phyloP scores from a whole-genome alignment of 1,284 basidiomycete species.

The Abortiporus biennis region DNA sequence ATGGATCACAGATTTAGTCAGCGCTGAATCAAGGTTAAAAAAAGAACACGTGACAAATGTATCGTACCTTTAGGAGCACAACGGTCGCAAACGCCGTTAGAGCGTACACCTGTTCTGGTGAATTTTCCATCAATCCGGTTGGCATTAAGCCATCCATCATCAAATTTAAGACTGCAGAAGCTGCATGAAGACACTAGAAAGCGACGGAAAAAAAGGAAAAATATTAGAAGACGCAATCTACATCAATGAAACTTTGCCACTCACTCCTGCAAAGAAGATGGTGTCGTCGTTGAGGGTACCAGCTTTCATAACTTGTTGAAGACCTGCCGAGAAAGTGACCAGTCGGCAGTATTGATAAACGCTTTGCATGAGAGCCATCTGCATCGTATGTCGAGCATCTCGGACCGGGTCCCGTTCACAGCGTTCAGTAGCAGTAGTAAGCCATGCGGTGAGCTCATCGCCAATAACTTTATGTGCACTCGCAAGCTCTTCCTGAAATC shows the following conservation, averaged over 20 bases:
- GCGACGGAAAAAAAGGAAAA: neutral
- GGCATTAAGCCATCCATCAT: slow-evolving; percentile 25
- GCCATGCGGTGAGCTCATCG: slow-evolving; percentile 22
- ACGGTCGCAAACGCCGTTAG: slow-evolving; percentile 36
- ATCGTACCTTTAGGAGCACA: slow-evolving; percentile 26
- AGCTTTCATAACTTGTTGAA: slow-evolving; percentile 22
- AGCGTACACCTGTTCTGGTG: slow-evolving; percentile 36
- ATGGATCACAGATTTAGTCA: too few species aligned
- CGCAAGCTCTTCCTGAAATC: slow-evolving; percentile 18
- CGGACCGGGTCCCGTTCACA: slow-evolving; percentile 16
- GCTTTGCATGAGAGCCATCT: slow-evolving; percentile 24
- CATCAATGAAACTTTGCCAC: slow-evolving; percentile 1
- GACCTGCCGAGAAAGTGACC: slow-evolving; percentile 26
- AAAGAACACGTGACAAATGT: neutral
- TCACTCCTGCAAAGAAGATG: slow-evolving; percentile 16
- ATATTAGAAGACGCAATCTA: slow-evolving; percentile 2
- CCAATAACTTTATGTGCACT: slow-evolving; percentile 19
- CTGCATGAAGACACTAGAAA: slow-evolving; percentile 25
- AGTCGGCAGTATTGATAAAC: slow-evolving; percentile 28
- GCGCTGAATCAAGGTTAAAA: too few species aligned
- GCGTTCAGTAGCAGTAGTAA: slow-evolving; percentile 13
- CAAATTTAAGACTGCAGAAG: slow-evolving; percentile 24
- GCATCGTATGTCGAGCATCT: slow-evolving; percentile 19
- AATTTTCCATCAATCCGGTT: slow-evolving; percentile 30
- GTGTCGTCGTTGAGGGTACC: slow-evolving; percentile 16